Evolutionary conservation across 306 rosid species (phyloP).

Genomic region (Cucumis hystrix): DNA sequence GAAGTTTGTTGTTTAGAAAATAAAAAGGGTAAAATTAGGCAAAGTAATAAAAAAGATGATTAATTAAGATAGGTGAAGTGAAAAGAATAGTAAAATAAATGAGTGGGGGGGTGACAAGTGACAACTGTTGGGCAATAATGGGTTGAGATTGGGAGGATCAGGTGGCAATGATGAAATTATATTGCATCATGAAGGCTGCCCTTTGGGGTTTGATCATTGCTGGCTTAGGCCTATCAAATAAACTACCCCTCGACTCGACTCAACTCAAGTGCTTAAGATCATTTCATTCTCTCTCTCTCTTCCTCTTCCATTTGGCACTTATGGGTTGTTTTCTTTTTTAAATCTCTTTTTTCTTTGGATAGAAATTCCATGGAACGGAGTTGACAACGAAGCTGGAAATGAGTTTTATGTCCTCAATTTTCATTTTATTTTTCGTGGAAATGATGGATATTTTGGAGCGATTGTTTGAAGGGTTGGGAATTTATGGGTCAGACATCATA

Average conservation of each 20-base stretch:
- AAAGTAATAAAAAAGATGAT: no score
- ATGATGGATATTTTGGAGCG: no score
- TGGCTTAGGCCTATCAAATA: neutral
- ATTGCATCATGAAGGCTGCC: constrained; percentile 2
- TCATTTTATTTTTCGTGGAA: no score
- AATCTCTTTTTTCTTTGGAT: no score
- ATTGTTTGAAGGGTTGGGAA: no score
- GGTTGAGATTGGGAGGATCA: constrained; percentile 26
- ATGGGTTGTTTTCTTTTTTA: neutral
- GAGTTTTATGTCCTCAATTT: no score
- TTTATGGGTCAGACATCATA: no score
- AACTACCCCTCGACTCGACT: neutral
- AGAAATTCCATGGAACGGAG: no score
- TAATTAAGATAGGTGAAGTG: no score
- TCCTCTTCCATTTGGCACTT: neutral
- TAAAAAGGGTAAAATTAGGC: no score
- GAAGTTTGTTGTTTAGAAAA: no score
- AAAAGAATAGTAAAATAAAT: neutral
- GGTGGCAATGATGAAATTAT: constrained; percentile 41
- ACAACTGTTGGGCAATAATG: constrained; percentile 30
- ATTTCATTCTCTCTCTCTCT: neutral
- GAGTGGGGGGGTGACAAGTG: constrained; percentile 1
- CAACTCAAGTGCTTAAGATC: constrained; percentile 4
- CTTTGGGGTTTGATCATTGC: constrained; percentile 19
- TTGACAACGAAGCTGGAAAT: no score